Conservation (phyloP, 2,329 filamentous ascomycete genomes). For the Stagonosporopsis vannaccii region DNA sequence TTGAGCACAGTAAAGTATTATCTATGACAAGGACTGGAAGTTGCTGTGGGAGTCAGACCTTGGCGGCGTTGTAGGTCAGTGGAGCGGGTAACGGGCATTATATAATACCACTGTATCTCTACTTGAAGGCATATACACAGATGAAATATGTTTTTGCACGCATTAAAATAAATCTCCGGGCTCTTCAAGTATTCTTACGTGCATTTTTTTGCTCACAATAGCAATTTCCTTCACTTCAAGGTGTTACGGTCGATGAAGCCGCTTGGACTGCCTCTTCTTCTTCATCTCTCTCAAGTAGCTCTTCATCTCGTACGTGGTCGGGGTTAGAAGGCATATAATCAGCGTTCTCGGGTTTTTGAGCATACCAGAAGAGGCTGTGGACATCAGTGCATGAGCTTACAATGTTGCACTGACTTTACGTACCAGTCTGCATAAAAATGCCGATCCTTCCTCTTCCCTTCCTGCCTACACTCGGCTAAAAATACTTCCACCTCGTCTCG, state of each 20-base stretch:
- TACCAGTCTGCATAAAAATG: slow-evolving; percentile 40
- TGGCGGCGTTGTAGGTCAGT: slow-evolving; percentile 4
- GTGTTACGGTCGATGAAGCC: background rate
- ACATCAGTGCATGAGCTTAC: slow-evolving; percentile 2
- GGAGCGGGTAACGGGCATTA: background rate
- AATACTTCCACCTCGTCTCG: slow-evolving; percentile 41
- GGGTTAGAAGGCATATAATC: background rate
- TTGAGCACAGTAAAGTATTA: slow-evolving; percentile 43
- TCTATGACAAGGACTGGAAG: slow-evolving; percentile 29
- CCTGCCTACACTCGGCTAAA: slow-evolving; percentile 34
- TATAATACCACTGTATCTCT: background rate
- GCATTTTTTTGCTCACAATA: background rate
- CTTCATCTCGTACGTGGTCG: slow-evolving; percentile 31
- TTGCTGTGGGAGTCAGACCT: background rate
- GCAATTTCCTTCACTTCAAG: background rate
- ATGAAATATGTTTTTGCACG: background rate
- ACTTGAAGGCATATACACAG: background rate
- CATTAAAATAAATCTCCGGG: background rate
- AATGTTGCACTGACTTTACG: slow-evolving; percentile 6
- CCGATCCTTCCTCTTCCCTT: slow-evolving; percentile 34
- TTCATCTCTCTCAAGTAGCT: slow-evolving; percentile 34
- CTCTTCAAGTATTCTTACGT: background rate
- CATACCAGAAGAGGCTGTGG: slow-evolving; percentile 35
- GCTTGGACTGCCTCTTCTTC: slow-evolving; percentile 2
- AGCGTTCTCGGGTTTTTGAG: slow-evolving; percentile 28